Percentiles rank a stretch among this genome's conserved stretches.
These are phyloP conservation scores for Candolleomyces aberdarensis DNA, from an alignment of 768 basidiomycete genomes.

Conservation along the genomic window DNA sequence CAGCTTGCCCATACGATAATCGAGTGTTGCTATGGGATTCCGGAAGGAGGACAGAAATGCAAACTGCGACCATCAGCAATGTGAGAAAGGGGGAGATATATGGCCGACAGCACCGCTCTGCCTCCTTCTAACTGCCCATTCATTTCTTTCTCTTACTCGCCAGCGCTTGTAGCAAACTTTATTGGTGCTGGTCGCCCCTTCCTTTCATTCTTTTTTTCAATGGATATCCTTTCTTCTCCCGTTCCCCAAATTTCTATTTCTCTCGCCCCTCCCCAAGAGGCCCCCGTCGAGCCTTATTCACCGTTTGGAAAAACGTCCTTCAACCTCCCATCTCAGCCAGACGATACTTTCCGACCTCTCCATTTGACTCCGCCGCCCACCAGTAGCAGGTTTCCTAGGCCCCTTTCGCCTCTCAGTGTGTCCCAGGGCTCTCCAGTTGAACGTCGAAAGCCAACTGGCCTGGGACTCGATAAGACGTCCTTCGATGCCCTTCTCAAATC, in stretches of 20 bases:
- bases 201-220: constrained; percentile 23
- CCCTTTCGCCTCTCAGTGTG: constrained; percentile 51
- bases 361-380: constrained; percentile 57
- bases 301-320: constrained; percentile 46
- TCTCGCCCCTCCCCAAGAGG: constrained; percentile 56
- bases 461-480: constrained; percentile 59
- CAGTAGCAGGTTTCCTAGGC: constrained; percentile 37
- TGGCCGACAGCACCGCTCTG: constrained; percentile 10
- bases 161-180: constrained; percentile 18
- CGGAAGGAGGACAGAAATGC: constrained; percentile 9
- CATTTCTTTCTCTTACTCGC: constrained; percentile 29
- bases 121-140: constrained; percentile 25
- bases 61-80: constrained; percentile 5
- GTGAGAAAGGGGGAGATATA: background rate
- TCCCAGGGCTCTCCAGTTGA: constrained; percentile 17
- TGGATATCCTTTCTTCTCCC: constrained; percentile 40
- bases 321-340: constrained; percentile 26
- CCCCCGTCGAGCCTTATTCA: constrained; percentile 53
- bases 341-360: constrained; percentile 54
- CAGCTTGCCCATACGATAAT: constrained; percentile 9
- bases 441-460: constrained; percentile 27
- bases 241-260: constrained; percentile 73
- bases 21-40: constrained; percentile 2
- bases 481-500: constrained; percentile 64
- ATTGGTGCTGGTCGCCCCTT: constrained; percentile 54